Conservation (phyloP, 371 early-diverging fungal species). For the Blakeslea trispora region DNA sequence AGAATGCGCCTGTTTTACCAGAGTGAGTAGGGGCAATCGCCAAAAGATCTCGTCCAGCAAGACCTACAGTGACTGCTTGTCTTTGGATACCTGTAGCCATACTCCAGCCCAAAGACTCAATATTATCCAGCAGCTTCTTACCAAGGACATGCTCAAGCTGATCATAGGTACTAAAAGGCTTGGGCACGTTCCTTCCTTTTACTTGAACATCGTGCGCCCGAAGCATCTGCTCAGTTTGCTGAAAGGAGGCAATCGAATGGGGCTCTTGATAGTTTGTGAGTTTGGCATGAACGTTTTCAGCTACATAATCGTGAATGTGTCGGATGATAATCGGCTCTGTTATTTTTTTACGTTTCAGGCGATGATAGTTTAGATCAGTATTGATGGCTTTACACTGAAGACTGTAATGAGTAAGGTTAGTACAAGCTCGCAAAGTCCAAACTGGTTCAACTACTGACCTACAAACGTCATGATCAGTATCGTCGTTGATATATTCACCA, state of each 20-base stretch:
- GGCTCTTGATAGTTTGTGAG: constrained; percentile 57
- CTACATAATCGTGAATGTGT: constrained; percentile 24
- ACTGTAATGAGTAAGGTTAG: no score
- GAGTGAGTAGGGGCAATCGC: constrained; percentile 72
- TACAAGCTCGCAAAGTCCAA: background rate
- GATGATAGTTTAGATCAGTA: constrained; percentile 27
- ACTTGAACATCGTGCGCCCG: constrained; percentile 46
- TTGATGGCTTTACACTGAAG: constrained; percentile 50
- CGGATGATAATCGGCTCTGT: background rate
- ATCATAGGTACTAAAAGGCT: constrained; percentile 52
- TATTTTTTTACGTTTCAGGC: background rate
- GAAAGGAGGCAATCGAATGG: constrained; percentile 26
- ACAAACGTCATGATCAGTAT: constrained; percentile 51
- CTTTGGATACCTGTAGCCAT: constrained; percentile 65
- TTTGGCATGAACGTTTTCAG: constrained; percentile 45
- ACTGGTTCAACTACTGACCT: constrained; percentile 28
- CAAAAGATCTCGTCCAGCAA: constrained; percentile 70
- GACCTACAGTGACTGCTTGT: constrained; percentile 65
- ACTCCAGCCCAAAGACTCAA: constrained; percentile 42
- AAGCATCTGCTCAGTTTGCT: constrained; percentile 37
- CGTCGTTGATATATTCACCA: constrained; percentile 55
- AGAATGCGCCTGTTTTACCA: constrained; percentile 61
- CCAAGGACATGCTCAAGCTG: constrained; percentile 46
- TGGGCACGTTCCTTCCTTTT: constrained; percentile 51
- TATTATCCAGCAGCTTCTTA: constrained; percentile 38